Base-by-base conservation (phyloP, 1,139 yeast genomes). In the Hyphopichia fennica region DNA sequence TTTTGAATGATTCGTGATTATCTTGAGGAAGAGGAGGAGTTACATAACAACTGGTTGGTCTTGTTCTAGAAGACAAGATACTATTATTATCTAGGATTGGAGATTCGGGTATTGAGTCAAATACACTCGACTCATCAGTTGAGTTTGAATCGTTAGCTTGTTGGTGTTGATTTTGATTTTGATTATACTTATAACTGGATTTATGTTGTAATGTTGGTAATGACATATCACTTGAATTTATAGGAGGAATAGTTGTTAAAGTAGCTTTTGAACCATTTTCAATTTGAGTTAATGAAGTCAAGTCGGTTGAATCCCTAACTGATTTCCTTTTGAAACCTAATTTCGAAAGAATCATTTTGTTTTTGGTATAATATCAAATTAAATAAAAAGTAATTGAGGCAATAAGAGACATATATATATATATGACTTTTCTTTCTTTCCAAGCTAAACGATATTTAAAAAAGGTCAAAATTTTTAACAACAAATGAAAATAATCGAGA, bases 41-140 rank as follows among this genome's bases (percentile, higher is more conserved):
- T 1, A 48, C 49, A 34, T 53, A 57, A 38, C 54, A 43, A 39
- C 60, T 56, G 16, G 46, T 51, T 22, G 60, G 60, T 38, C 58
- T 47, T n/a, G 33, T 14, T 13, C 15, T 29, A 4, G 32, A 29
- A 25, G 28, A 9, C 8, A 9, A 3, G 11, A 25, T 25, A 28
- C 31, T 28, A 6, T n/a, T n/a, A 28, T 28, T 13, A 28, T 28
- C 16, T 4, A n/a, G 28, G 7, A 9, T 27, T 9, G 37, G 30
- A 34, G 34, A 39, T 15, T 35, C 37, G 3, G 45, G 41, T 10
- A 40, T 34, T 16, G 45, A 41, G 30, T 46, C 50, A 39, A 46
- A 46, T 19, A 46, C 44, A 8, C 48, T 45, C 18, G 48, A 43
- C 29, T 43, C 47, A 20, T 45, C 50, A 16, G 42, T 41, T 3